phyloP scores from a whole-genome alignment of 352 stramenopile genomes.

The Phytophthora citrophthora region DNA sequence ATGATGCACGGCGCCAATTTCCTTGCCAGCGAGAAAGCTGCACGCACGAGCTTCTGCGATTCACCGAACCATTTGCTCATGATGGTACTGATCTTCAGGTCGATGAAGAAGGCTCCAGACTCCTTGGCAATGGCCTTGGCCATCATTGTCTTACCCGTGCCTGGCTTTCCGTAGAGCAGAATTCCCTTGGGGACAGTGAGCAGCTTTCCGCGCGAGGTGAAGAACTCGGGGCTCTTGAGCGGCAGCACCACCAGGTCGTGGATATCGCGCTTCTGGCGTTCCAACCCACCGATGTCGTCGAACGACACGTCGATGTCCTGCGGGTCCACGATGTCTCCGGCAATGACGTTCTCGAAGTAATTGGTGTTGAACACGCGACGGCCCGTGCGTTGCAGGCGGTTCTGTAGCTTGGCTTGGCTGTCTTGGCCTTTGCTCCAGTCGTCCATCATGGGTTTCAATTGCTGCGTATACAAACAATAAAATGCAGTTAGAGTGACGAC shows the following conservation, averaged over 20 bases:
- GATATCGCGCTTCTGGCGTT: slow-evolving; percentile 96
- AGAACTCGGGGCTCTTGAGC: slow-evolving; percentile 93
- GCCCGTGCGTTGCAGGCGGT: slow-evolving; percentile 66
- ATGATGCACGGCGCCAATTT: slow-evolving; percentile 97
- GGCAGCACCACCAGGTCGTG: slow-evolving; percentile 96
- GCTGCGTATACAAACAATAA: slow-evolving; percentile 31
- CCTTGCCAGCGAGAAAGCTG: slow-evolving; percentile 92
- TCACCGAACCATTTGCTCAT: slow-evolving; percentile 93
- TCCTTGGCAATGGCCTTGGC: slow-evolving; percentile 97
- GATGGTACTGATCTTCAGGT: slow-evolving; percentile 90
- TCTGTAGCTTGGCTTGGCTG: slow-evolving; percentile 76
- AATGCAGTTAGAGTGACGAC: not conserved
- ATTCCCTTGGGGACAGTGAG: slow-evolving; percentile 89
- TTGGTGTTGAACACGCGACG: slow-evolving; percentile 80
- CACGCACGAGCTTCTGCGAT: slow-evolving; percentile 94
- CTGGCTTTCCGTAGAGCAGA: slow-evolving; percentile 81
- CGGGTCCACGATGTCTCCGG: slow-evolving; percentile 94
- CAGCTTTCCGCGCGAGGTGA: slow-evolving; percentile 84
- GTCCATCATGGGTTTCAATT: slow-evolving; percentile 85
- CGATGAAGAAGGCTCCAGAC: slow-evolving; percentile 89
- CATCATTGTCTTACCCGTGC: slow-evolving; percentile 93
- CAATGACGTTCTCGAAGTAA: slow-evolving; percentile 93
- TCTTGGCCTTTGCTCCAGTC: slow-evolving; percentile 70
- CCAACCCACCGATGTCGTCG: slow-evolving; percentile 96
- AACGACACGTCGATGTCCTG: slow-evolving; percentile 93